A percentile compares a stretch with the other conserved stretches of the same genome.
These are phyloP conservation scores for Solanum lycopersicoides DNA, from an alignment of 257 asterid genomes.

Conservation along the genomic window DNA sequence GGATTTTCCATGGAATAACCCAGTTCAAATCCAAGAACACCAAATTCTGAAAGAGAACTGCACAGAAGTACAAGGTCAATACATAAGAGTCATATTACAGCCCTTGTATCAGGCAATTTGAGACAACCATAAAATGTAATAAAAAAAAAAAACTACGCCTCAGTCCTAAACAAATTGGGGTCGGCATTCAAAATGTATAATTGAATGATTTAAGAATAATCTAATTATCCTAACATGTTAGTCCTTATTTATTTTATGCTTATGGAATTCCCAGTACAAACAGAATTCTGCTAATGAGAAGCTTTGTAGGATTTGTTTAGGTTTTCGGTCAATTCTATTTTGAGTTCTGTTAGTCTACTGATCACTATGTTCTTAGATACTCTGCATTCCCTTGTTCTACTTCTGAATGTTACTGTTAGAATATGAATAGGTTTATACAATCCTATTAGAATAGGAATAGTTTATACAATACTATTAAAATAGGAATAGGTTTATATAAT, in stretches of 20 bases:
- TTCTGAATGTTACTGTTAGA: not conserved
- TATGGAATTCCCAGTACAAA: not conserved
- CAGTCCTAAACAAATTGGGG: not conserved
- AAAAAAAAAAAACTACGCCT: not conserved
- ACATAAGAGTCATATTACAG: not conserved
- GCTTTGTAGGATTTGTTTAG: not conserved
- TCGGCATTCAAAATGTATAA: not conserved
- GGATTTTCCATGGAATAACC: constrained; percentile 99
- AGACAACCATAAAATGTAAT: not conserved
- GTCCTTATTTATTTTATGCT: not conserved
- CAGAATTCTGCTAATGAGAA: not conserved
- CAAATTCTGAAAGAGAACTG: constrained; percentile 96
- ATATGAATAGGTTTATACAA: too few relatives aligned
- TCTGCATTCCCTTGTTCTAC: not conserved
- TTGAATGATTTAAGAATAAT: not conserved
- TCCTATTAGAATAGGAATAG: too few relatives aligned
- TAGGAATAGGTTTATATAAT: too few relatives aligned
- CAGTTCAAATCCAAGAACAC: constrained; percentile 85
- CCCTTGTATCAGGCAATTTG: not conserved
- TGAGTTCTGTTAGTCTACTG: not conserved
- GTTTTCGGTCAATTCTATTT: not conserved
- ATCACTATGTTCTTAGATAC: not conserved
- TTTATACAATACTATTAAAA: too few relatives aligned
- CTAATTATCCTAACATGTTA: not conserved
- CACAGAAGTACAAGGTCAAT: not conserved